These are phyloP conservation scores for Bacterosira constricta DNA, from an alignment of 108 stramenopile genomes.

Conservation along the genomic window DNA sequence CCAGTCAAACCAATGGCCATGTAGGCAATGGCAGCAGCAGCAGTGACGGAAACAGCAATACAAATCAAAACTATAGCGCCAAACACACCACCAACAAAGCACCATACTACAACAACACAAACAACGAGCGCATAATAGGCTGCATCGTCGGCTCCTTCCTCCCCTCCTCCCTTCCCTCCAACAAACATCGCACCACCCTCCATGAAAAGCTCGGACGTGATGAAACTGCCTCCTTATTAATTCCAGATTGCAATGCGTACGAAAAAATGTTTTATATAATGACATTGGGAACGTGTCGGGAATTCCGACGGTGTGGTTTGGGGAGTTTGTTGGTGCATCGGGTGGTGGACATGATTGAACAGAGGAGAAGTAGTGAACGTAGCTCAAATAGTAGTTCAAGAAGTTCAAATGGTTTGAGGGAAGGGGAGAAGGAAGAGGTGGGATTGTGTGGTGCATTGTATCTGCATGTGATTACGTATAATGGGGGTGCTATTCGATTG, in stretches of 20 bases:
- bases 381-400: slow-evolving; percentile 64
- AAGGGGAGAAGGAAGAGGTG: slow-evolving; percentile 15
- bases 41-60: background rate
- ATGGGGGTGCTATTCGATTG: slow-evolving; percentile 75
- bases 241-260: slow-evolving; percentile 45
- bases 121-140: slow-evolving; percentile 38
- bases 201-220: slow-evolving; percentile 9
- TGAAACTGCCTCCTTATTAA: slow-evolving; percentile 48
- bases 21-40: background rate
- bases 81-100: background rate
- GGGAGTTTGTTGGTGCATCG: slow-evolving; percentile 67
- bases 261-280: slow-evolving; percentile 81
- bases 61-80: background rate
- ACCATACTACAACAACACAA: background rate
- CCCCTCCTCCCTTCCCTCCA: background rate
- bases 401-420: slow-evolving; percentile 44
- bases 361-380: background rate
- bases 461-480: slow-evolving; percentile 81
- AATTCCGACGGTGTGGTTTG: slow-evolving; percentile 69
- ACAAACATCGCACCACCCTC: background rate
- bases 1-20: background rate
- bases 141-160: slow-evolving; percentile 50
- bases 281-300: slow-evolving; percentile 71
- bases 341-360: slow-evolving; percentile 51
- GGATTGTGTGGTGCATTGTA: slow-evolving; percentile 66